Base-by-base conservation (phyloP, 2,329 filamentous ascomycete species). In the Xylariaceae sp. region DNA sequence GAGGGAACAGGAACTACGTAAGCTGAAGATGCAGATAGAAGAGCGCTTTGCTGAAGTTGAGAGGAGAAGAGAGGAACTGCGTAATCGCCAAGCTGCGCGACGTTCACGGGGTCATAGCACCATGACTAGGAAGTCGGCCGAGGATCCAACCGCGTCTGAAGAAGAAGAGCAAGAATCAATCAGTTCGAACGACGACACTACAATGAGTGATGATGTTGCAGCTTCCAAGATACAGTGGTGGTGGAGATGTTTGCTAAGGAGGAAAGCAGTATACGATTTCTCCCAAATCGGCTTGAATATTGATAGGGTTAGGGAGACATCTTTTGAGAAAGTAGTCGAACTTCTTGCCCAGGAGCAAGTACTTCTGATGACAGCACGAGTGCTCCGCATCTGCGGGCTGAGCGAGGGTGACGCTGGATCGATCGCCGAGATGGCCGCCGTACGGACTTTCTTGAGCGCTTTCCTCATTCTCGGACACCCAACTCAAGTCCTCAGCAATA, bases 381-480 rank as follows among this genome's bases (percentile, higher is more conserved):
- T 92, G 13, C 78, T 93, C 54, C 80, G 82, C 23, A 79, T 90
- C 9, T 89, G 90, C 64, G 86, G 86, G 1, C 73, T 93, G 47
- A 79, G 83, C 43, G 87, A 91, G 62, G 84, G 82, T 30, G 81
- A 82, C 3, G 72, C 79, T 2, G 81, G 83, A 13, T 86, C 84
- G 1, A 81, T 87, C 51, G 80, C 82, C 37, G 84, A 89, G 60
- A 88, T 88, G 77, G 85, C 87, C 29, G 82, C 84, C 13, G 83
- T 89, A 33, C 80, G 89, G 63, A 91, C 87, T 1, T 93, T 93
- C 64, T 73, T 94, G 50, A 91, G 88, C 66, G 87, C 90, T 4
- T 93, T 88, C 67, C 77, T 94, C 48, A 92, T 93, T 56, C 75
- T 92, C 21, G 89, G 88, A 1, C 90, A 93, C 68, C 89, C 90